phyloP scores from a whole-genome alignment of 2,329 filamentous ascomycete genomes.

The Hirsutella thompsonii region DNA sequence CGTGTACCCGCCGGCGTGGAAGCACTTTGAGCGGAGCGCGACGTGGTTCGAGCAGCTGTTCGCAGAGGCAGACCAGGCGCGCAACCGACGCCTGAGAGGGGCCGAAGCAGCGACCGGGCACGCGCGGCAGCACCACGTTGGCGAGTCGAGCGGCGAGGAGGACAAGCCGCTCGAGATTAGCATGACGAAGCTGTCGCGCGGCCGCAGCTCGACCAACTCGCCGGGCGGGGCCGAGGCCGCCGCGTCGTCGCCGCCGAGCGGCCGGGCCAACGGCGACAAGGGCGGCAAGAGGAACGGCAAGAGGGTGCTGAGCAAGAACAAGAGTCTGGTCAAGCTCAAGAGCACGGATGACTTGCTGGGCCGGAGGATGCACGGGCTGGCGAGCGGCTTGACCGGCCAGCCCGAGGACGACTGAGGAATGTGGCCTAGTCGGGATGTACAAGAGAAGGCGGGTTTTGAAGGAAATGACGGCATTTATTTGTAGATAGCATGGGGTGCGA shows the following conservation, averaged over 20 bases:
- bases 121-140: constrained; percentile 18
- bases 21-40: constrained; percentile 66
- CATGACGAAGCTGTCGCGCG: constrained; percentile 35
- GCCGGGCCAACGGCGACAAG: constrained; percentile 6
- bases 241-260: constrained; percentile 4
- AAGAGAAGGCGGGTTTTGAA: too few relatives aligned
- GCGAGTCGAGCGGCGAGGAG: constrained; percentile 63
- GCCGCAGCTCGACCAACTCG: constrained; percentile 13
- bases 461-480: too few relatives aligned
- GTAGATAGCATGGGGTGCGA: too few relatives aligned
- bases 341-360: constrained; percentile 46
- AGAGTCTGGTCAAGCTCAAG: constrained; percentile 38
- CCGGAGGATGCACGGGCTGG: constrained; percentile 44
- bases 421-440: too few relatives aligned
- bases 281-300: constrained; percentile 11
- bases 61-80: constrained; percentile 30
- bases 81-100: constrained; percentile 11
- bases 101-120: constrained; percentile 6
- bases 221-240: neutral
- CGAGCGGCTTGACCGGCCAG: constrained; percentile 37
- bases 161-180: constrained; percentile 74
- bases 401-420: constrained; percentile 24
- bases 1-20: constrained; percentile 83
- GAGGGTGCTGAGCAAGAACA: constrained; percentile 25
- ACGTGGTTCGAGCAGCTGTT: constrained; percentile 77